Percentiles rank a stretch among this genome's conserved stretches.
phyloP scores from a whole-genome alignment of 768 basidiomycete genomes.

The Austroboletus festivus region DNA sequence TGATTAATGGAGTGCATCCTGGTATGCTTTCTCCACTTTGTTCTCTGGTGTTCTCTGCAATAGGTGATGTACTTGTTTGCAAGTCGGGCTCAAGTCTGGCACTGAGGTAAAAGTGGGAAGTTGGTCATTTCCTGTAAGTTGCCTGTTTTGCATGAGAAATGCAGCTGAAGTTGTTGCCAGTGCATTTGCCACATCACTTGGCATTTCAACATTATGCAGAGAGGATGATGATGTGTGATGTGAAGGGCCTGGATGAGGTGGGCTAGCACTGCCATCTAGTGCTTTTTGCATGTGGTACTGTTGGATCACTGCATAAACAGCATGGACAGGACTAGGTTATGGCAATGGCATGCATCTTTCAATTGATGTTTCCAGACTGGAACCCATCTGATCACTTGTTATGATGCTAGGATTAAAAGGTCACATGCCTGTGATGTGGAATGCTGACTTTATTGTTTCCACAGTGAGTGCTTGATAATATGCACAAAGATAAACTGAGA shows the following conservation, averaged over 20 bases:
- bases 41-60: not conserved
- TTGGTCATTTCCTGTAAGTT: not conserved
- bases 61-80: not conserved
- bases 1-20: constrained; percentile 2
- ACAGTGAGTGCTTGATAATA: not conserved
- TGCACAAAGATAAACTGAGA: not conserved
- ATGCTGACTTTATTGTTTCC: too few species aligned
- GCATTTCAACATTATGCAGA: too few species aligned
- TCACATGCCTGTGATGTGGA: not conserved
- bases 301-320: not conserved
- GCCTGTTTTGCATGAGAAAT: constrained; percentile 2
- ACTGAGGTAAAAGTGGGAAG: not conserved
- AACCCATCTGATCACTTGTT: not conserved
- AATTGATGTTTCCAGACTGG: not conserved
- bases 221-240: too few species aligned
- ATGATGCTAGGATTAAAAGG: constrained; percentile 2
- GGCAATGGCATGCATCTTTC: not conserved
- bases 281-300: not conserved
- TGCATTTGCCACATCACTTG: not conserved
- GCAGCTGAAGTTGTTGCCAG: constrained; percentile 6
- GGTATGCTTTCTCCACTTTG: not conserved
- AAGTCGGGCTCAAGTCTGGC: not conserved
- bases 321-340: not conserved
- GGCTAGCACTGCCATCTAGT: not conserved
- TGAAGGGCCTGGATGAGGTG: too few species aligned